Evolutionary conservation across 352 stramenopile genomes (phyloP), one percentile per base, ranked within the genome.

Genomic region (Blastocystis sp.): DNA sequence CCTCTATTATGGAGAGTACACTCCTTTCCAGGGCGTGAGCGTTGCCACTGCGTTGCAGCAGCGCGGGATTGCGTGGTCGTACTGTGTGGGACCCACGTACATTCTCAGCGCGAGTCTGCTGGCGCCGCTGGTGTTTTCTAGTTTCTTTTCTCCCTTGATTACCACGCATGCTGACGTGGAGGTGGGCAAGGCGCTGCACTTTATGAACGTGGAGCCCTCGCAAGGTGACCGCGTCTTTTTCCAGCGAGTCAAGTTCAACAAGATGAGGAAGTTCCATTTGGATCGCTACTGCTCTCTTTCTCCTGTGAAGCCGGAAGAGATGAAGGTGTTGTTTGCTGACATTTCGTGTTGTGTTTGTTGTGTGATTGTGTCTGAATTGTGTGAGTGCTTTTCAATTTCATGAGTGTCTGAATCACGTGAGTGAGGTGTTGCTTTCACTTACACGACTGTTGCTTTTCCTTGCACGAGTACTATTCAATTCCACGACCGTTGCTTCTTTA

Each of bases 1-100:
- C 4, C 45, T 74, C 63, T 74, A 74, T 74, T 74, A 50, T 33
- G 63, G 63, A 24, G n/a, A 24, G 39, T 50, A 24, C 26, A 74
- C 26, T 35, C 63, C 63, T 3, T 74, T 50, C 39, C 45, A n/a
- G n/a, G n/a, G n/a, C n/a, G n/a, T n/a, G n/a, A n/a, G 35, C 63
- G 39, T 74, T 74, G 26, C 63, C 21, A 6, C 13, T n/a, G 63
- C 35, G 26, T 35, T 74, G 26, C 26, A n/a, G 39, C 4, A 74
- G 26, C 26, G 45, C 39, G 31, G 26, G 24, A 39, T 74, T 74
- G 26, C 26, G 4, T 74, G 63, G 63, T 21, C 16, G 21, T 74
- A 33, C 26, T 74, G 63, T 74, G 35, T 33, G 26, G 63, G 63
- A 39, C 6, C 26, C 39, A 33, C 26, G 26, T 74, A 50, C 39